Conservation (phyloP, 345 rosid species). For the Hibiscus trionum region DNA sequence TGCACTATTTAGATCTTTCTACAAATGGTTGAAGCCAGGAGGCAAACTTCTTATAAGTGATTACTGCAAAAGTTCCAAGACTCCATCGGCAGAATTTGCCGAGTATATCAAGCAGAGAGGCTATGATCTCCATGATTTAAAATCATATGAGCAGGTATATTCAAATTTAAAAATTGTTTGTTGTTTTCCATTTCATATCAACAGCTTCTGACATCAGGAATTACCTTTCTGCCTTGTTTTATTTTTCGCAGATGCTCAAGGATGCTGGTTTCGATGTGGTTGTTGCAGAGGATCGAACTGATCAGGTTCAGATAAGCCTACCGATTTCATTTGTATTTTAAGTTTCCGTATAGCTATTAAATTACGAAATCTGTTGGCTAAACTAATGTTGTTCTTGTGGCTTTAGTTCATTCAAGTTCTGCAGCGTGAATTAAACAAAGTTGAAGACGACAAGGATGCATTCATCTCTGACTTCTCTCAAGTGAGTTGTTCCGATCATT, state of each 20-base stretch:
- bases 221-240: background rate
- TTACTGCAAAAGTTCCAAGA: constrained; percentile 70
- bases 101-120: constrained; percentile 84
- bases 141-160: constrained; percentile 77
- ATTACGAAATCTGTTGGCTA: background rate
- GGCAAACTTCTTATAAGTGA: constrained; percentile 86
- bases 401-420: constrained; percentile 68
- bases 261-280: constrained; percentile 86
- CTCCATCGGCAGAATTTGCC: constrained; percentile 60
- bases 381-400: constrained; percentile 5
- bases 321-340: background rate
- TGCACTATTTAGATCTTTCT: constrained; percentile 72
- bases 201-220: background rate
- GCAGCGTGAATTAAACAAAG: constrained; percentile 49
- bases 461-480: constrained; percentile 10
- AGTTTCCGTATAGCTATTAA: background rate
- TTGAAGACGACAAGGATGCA: constrained; percentile 68
- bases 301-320: constrained; percentile 41
- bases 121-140: constrained; percentile 79
- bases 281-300: constrained; percentile 70
- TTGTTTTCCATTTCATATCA: background rate
- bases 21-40: constrained; percentile 91
- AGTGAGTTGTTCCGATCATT: constrained; percentile 26
- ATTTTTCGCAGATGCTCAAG: constrained; percentile 50
- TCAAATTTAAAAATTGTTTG: constrained; percentile 6